Percentiles rank a stretch among this genome's conserved stretches.
These are phyloP conservation scores for Epichloe festucae DNA, from an alignment of 2,329 filamentous ascomycete species.

Conservation along the genomic window DNA sequence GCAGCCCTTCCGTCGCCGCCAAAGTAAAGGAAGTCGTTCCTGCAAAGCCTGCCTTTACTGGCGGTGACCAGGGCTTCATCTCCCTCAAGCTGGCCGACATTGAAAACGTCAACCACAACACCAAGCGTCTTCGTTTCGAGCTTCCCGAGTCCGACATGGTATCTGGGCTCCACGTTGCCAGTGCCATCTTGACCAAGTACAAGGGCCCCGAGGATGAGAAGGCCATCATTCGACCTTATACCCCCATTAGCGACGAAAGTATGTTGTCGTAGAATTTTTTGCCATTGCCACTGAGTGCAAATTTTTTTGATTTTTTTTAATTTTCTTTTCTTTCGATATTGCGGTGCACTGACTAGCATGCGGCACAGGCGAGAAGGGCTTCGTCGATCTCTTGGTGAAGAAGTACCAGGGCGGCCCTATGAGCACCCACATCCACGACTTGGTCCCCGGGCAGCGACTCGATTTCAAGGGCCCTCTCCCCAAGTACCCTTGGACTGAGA, in stretches of 20 bases:
- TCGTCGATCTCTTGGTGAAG: slow-evolving; percentile 84
- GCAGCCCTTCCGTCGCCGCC: slow-evolving; percentile 40
- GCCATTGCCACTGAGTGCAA: too few species aligned
- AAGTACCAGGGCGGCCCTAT: slow-evolving; percentile 82
- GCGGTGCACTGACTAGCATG: not conserved
- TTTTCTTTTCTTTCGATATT: not conserved
- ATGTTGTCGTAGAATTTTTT: slow-evolving; percentile 12
- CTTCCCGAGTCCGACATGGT: slow-evolving; percentile 75
- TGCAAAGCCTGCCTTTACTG: slow-evolving; percentile 48
- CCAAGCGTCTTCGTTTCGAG: slow-evolving; percentile 81
- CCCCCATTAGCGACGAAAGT: slow-evolving; percentile 79
- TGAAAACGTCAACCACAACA: slow-evolving; percentile 82
- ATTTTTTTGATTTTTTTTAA: too few species aligned
- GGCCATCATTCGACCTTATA: slow-evolving; percentile 83
- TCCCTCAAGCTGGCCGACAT: slow-evolving; percentile 67
- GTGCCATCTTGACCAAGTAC: slow-evolving; percentile 85
- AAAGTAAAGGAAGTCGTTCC: slow-evolving; percentile 30
- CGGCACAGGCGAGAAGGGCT: slow-evolving; percentile 55
- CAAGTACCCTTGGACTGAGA: slow-evolving; percentile 80
- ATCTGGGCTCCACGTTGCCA: slow-evolving; percentile 69
- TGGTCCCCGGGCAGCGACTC: slow-evolving; percentile 70
- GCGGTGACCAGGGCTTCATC: slow-evolving; percentile 82
- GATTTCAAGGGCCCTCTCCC: slow-evolving; percentile 91
- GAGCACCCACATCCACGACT: slow-evolving; percentile 75
- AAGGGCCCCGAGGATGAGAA: slow-evolving; percentile 75